Evolutionary conservation across 768 basidiomycete genomes (phyloP).

Genomic region (Filobasidium floriforme): DNA sequence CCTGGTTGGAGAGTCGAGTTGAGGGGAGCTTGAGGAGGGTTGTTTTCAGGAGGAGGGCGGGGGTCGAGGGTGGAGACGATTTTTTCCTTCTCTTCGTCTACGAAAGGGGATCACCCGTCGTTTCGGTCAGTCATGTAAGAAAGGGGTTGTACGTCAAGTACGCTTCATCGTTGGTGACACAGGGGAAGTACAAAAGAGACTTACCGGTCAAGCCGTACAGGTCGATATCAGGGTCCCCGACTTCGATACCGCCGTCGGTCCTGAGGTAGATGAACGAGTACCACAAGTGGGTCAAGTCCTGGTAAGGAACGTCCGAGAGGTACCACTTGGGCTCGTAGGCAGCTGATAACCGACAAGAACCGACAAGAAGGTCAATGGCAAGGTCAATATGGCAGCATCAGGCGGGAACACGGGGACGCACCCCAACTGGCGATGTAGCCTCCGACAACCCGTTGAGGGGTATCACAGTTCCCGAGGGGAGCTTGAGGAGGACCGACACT

Average conservation of each 20-base stretch:
- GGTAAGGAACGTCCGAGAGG: neutral
- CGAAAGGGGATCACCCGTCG: too few relatives aligned
- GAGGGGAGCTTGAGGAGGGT: neutral
- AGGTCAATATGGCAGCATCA: neutral
- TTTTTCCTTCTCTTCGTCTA: neutral
- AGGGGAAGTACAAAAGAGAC: neutral
- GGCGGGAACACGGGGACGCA: neutral
- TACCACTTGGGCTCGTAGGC: neutral
- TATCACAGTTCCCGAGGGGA: neutral
- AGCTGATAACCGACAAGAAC: neutral
- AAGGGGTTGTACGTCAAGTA: too few relatives aligned
- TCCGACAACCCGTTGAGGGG: neutral
- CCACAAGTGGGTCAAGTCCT: neutral
- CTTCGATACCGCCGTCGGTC: neutral
- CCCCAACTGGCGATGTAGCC: neutral
- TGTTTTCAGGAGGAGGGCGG: neutral
- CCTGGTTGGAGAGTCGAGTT: neutral
- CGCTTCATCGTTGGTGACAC: too few relatives aligned
- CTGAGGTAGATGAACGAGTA: neutral
- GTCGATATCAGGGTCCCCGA: neutral
- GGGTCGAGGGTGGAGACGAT: conserved; percentile 1
- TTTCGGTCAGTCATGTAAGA: too few relatives aligned
- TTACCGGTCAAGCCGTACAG: neutral
- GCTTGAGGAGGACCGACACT: too few relatives aligned
- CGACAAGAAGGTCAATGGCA: neutral